A percentile compares a stretch with the other conserved stretches of the same genome.
Evolutionary conservation across 495 filamentous ascomycete genomes (phyloP).

Genomic region (Alectoria sarmentosa): DNA sequence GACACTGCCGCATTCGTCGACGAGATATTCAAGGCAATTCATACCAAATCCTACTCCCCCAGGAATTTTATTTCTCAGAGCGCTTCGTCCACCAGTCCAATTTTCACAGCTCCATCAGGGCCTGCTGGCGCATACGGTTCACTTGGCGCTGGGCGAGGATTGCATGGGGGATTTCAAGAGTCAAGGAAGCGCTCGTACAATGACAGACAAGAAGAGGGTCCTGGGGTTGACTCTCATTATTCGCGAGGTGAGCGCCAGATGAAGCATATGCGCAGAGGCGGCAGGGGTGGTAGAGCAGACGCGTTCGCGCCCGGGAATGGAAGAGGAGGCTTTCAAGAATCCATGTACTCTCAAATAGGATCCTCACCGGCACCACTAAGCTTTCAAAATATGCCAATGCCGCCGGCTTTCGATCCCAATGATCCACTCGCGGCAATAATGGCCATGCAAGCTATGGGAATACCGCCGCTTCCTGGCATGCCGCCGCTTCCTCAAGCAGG

Average conservation of each 20-base stretch:
- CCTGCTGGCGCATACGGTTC: conserved; percentile 31
- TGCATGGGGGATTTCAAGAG: conserved; percentile 24
- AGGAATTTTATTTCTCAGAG: conserved; percentile 42
- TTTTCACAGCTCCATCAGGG: conserved; percentile 26
- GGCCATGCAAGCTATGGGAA: conserved; percentile 61
- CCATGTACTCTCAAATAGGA: conserved; percentile 2
- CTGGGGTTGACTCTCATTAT: conserved; percentile 38
- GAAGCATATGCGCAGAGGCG: conserved; percentile 70
- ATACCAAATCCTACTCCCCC: conserved; percentile 55
- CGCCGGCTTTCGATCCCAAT: conserved; percentile 52
- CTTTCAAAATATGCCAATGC: conserved; percentile 44
- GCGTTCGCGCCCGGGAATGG: conserved; percentile 32
- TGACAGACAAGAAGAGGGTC: conserved; percentile 49
- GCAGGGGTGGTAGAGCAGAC: conserved; percentile 47
- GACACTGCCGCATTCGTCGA: conserved; percentile 74
- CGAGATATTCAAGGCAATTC: conserved; percentile 71
- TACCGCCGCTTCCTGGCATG: conserved; percentile 51
- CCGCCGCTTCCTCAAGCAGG: conserved; percentile 33
- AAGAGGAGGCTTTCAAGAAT: conserved; percentile 17
- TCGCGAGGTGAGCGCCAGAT: conserved; percentile 45
- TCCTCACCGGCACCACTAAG: conserved; percentile 29
- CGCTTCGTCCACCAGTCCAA: conserved; percentile 24
- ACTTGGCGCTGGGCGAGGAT: conserved; percentile 19
- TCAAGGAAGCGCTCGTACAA: conserved; percentile 54
- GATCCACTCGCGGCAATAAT: conserved; percentile 64